Evolutionary conservation across 495 filamentous ascomycete genomes (phyloP).

Genomic region (Aspergillus bertholletiae): DNA sequence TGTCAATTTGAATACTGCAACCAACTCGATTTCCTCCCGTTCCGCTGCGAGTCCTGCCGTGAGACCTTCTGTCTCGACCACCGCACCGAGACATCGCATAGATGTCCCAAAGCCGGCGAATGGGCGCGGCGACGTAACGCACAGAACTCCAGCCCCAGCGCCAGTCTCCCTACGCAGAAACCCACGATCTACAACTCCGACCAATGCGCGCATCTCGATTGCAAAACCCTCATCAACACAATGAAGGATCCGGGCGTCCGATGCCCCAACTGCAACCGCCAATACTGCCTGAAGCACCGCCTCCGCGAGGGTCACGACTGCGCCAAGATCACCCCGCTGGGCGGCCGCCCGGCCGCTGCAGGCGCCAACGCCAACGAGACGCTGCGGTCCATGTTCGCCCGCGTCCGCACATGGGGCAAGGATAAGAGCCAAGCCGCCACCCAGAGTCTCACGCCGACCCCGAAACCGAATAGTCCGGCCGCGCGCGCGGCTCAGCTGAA

Average conservation of each 20-base stretch:
- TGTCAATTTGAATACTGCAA: constrained; percentile 90
- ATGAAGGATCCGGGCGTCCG: constrained; percentile 72
- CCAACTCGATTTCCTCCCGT: constrained; percentile 94
- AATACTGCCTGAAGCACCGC: constrained; percentile 92
- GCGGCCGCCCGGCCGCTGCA: constrained; percentile 22
- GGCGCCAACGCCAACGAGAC: constrained; percentile 35
- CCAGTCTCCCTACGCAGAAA: constrained; percentile 31
- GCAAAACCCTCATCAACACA: constrained; percentile 86
- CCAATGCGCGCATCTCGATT: constrained; percentile 69
- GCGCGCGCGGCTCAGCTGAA: constrained; percentile 63
- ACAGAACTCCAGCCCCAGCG: constrained; percentile 14
- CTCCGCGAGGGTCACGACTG: constrained; percentile 87
- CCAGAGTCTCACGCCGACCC: constrained; percentile 44
- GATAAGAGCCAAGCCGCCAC: constrained; percentile 52
- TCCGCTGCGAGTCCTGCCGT: constrained; percentile 84
- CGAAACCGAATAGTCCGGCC: constrained; percentile 56
- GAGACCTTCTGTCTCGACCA: constrained; percentile 93
- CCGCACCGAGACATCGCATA: constrained; percentile 80
- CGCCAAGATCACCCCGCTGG: constrained; percentile 67
- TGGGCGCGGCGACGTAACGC: constrained; percentile 70
- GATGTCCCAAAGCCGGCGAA: constrained; percentile 75
- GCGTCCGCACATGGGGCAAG: constrained; percentile 65
- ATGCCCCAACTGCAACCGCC: constrained; percentile 73
- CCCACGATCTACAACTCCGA: constrained; percentile 59
- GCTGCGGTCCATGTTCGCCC: constrained; percentile 58